Evolutionary conservation across 371 early-diverging fungal genomes (phyloP).

Genomic region (Dichotomocladium elegans): DNA sequence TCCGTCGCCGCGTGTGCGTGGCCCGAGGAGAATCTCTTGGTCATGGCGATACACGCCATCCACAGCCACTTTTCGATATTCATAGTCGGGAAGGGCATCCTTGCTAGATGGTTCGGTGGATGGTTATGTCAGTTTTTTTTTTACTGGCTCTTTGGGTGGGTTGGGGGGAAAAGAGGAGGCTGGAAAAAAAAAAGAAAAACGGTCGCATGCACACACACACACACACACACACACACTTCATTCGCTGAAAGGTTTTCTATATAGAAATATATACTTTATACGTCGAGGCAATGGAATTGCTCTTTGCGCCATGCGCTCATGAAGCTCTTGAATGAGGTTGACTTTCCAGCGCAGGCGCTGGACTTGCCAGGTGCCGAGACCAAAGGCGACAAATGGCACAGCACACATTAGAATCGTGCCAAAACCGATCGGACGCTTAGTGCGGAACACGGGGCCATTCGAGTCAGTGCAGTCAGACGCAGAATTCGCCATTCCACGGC

Average conservation of each 20-base stretch:
- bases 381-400: slow-evolving; percentile 79
- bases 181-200: too few species aligned
- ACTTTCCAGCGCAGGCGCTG: slow-evolving; percentile 90
- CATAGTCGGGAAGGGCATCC: slow-evolving; percentile 55
- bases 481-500: background rate
- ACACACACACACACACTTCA: too few species aligned
- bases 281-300: slow-evolving; percentile 70
- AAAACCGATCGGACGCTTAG: slow-evolving; percentile 28
- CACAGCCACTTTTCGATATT: slow-evolving; percentile 70
- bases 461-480: background rate
- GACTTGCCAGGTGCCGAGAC: slow-evolving; percentile 89
- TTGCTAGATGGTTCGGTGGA: slow-evolving; percentile 20
- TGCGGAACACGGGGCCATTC: slow-evolving; percentile 6
- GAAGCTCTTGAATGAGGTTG: slow-evolving; percentile 67
- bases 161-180: too few species aligned
- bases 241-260: too few species aligned
- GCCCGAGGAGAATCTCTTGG: slow-evolving; percentile 77
- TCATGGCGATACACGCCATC: slow-evolving; percentile 70
- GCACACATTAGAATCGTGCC: slow-evolving; percentile 46
- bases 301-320: slow-evolving; percentile 59
- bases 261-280: slow-evolving; percentile 56
- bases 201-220: too few species aligned
- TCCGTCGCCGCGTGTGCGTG: slow-evolving; percentile 71
- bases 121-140: too few species aligned
- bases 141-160: background rate